phyloP scores from a whole-genome alignment of 2,329 filamentous ascomycete species.

The Atkinsonella texensis region DNA sequence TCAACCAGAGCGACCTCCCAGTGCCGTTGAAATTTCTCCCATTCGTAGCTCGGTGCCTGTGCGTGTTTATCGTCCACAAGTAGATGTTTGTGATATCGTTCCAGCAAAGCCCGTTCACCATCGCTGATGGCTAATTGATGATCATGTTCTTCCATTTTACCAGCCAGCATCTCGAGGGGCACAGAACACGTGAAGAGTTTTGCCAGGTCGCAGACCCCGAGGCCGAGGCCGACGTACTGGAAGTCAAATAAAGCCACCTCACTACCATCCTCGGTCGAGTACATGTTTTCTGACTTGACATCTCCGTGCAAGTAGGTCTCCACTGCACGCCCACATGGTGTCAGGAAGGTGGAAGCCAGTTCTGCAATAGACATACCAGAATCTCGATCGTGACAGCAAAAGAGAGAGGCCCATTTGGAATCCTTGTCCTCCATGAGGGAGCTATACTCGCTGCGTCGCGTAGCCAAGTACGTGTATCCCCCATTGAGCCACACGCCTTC shows the following conservation, averaged over 20 bases:
- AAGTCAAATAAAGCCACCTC: conserved; percentile 56
- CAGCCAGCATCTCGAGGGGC: conserved; percentile 38
- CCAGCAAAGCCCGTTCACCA: conserved; percentile 39
- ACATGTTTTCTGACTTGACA: conserved; percentile 58
- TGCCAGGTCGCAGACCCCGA: conserved; percentile 54
- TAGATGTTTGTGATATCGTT: conserved; percentile 33
- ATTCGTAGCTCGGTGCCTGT: conserved; percentile 30
- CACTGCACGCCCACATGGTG: conserved; percentile 28
- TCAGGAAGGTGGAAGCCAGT: conserved; percentile 38
- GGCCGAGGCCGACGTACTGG: conserved; percentile 52
- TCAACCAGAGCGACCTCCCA: conserved; percentile 58
- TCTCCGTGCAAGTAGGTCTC: conserved; percentile 56
- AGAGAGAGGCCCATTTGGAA: conserved; percentile 41
- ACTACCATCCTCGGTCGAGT: conserved; percentile 36
- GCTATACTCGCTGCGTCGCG: conserved; percentile 43
- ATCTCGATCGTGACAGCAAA: conserved; percentile 27
- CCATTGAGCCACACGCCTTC: conserved; percentile 48
- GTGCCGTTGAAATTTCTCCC: conserved; percentile 42
- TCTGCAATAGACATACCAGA: conserved; percentile 32
- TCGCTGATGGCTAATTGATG: conserved; percentile 33
- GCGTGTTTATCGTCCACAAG: conserved; percentile 7
- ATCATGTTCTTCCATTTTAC: conserved; percentile 14
- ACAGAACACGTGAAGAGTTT: conserved; percentile 58
- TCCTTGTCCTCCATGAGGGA: conserved; percentile 30
- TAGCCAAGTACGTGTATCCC: conserved; percentile 58